A percentile compares a stretch with the other conserved stretches of the same genome.
Evolutionary conservation across 176 grass and related monocot species (phyloP).

Genomic region (Alloteropsis semialata): DNA sequence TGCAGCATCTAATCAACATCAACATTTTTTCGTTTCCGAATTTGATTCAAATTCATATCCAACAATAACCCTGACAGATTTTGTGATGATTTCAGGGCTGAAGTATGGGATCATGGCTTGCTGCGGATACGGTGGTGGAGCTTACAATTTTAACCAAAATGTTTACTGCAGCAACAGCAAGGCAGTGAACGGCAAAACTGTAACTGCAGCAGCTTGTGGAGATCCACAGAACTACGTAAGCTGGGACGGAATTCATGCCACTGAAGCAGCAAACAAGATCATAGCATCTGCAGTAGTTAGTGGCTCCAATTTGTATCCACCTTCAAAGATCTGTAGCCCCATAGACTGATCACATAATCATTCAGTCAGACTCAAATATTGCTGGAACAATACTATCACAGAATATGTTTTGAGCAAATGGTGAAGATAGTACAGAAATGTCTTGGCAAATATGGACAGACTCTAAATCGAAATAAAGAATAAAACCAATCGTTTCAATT

Average conservation of each 20-base stretch:
- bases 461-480: no score
- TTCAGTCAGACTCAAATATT: background rate
- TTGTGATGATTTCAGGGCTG: slow-evolving; percentile 44
- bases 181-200: slow-evolving; percentile 28
- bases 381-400: background rate
- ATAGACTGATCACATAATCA: slow-evolving; percentile 9
- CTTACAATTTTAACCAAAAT: slow-evolving; percentile 50
- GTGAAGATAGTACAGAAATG: no score
- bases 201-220: slow-evolving; percentile 39
- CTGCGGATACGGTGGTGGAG: slow-evolving; percentile 55
- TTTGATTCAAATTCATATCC: background rate
- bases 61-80: background rate
- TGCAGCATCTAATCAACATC: no score
- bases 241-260: slow-evolving; percentile 86
- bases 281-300: slow-evolving; percentile 42
- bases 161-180: slow-evolving; percentile 64
- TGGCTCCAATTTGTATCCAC: slow-evolving; percentile 40
- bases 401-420: background rate
- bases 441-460: no score
- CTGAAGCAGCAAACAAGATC: slow-evolving; percentile 59
- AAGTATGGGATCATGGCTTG: slow-evolving; percentile 56
- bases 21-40: background rate
- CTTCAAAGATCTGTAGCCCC: slow-evolving; percentile 33
- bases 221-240: slow-evolving; percentile 65
- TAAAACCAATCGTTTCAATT: background rate